phyloP scores from a whole-genome alignment of 1,139 yeast species.

The Blastobotrys aristatus region DNA sequence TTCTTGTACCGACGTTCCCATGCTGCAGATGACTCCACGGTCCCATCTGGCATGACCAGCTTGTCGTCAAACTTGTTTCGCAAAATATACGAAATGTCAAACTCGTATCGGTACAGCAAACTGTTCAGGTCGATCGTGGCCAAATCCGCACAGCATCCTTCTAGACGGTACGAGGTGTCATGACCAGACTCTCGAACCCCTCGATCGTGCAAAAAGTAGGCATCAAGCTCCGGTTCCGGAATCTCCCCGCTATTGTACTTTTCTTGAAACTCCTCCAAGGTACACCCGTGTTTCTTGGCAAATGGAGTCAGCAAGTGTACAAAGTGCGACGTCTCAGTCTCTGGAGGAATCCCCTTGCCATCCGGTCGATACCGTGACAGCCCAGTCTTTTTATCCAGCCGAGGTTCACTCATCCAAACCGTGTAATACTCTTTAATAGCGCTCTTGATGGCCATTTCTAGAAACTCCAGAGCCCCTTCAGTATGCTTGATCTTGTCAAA shows the following conservation, averaged over 20 bases:
- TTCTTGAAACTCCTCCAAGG: slow-evolving; percentile 65
- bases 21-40: slow-evolving; percentile 44
- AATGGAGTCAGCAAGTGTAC: slow-evolving; percentile 65
- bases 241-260: slow-evolving; percentile 65
- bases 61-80: slow-evolving; percentile 51
- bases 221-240: slow-evolving; percentile 74
- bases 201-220: slow-evolving; percentile 85
- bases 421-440: slow-evolving; percentile 82
- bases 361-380: slow-evolving; percentile 87
- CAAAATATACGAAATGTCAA: slow-evolving; percentile 69
- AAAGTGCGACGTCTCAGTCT: slow-evolving; percentile 90
- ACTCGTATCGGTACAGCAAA: slow-evolving; percentile 82
- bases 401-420: slow-evolving; percentile 75
- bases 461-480: slow-evolving; percentile 49
- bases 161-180: slow-evolving; percentile 87
- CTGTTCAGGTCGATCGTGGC: slow-evolving; percentile 91
- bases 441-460: slow-evolving; percentile 61
- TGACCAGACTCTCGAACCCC: slow-evolving; percentile 97
- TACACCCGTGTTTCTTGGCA: slow-evolving; percentile 54
- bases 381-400: slow-evolving; percentile 72
- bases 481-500: slow-evolving; percentile 49
- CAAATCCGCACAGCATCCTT: slow-evolving; percentile 81
- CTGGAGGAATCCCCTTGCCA: slow-evolving; percentile 92
- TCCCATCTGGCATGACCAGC: slow-evolving; percentile 39
- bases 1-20: slow-evolving; percentile 58